Percentiles rank a stretch among this genome's conserved stretches.
phyloP scores from a whole-genome alignment of 1,284 basidiomycete species.

The Ustilago loliicola region DNA sequence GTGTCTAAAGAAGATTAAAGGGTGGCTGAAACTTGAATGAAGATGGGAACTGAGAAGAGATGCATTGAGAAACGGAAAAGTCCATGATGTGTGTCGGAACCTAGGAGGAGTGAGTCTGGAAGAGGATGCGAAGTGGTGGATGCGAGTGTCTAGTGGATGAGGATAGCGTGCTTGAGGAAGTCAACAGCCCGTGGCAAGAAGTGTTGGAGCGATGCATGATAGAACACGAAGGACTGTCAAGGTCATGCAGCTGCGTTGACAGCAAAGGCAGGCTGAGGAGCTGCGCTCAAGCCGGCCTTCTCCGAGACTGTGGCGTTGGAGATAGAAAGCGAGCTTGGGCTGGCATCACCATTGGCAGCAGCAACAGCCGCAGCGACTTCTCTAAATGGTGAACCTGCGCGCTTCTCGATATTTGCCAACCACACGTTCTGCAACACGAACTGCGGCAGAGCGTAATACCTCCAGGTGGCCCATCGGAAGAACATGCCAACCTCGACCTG shows the following conservation, averaged over 20 bases:
- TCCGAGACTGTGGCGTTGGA: slow-evolving; percentile 19
- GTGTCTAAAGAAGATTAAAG: slow-evolving; percentile 8
- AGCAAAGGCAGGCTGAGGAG: slow-evolving; percentile 18
- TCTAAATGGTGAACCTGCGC: slow-evolving; percentile 57
- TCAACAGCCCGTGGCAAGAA: slow-evolving; percentile 11
- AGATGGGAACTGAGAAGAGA: neutral
- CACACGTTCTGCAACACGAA: slow-evolving; percentile 57
- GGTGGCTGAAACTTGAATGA: slow-evolving; percentile 3
- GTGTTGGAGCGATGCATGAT: neutral
- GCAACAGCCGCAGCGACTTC: slow-evolving; percentile 10
- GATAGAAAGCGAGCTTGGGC: slow-evolving; percentile 1
- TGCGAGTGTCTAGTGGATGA: neutral
- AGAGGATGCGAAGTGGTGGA: neutral
- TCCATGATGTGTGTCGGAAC: slow-evolving; percentile 11
- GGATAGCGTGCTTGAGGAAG: neutral
- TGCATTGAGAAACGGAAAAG: slow-evolving; percentile 2
- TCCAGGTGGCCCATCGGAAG: slow-evolving; percentile 65
- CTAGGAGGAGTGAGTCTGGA: neutral
- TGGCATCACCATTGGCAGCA: neutral
- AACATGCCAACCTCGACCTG: slow-evolving; percentile 63
- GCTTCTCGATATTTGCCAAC: slow-evolving; percentile 59
- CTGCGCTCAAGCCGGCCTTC: slow-evolving; percentile 18
- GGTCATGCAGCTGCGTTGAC: slow-evolving; percentile 38
- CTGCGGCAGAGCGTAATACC: slow-evolving; percentile 61
- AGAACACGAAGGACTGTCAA: neutral